Base-by-base conservation (phyloP, 495 filamentous ascomycete genomes). In the Evernia prunastri region DNA sequence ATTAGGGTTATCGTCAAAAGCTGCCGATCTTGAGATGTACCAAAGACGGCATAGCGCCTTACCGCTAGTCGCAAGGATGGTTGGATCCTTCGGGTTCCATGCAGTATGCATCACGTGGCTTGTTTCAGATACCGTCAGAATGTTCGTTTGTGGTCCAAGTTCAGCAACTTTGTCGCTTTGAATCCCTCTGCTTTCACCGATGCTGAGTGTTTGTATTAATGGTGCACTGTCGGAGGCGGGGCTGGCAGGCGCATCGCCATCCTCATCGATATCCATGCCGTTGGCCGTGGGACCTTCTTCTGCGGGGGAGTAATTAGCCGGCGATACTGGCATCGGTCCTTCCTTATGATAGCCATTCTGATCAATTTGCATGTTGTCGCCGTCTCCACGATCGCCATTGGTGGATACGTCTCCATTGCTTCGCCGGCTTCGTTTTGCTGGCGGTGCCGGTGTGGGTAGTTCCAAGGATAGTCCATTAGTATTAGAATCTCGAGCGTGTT, bases 41-140 rank as follows among this genome's bases (percentile, higher is more conserved):
- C 88, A 93, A 74, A 94, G 77, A 66, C 85, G 86, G 77, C 88
- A 89, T 81, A 90, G 87, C 73, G 86, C 83, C 73, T 91, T 87
- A 70, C 89, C 89, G 73, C 85, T 86, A 66, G 86, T 85, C 68
- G 86, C 87, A 73, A 95, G 80, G 72, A 89, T 76, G 42, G 82
- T 86, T 65, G 90, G 82, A 79, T 92, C 86, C 64, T 74, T 76
- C 58, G 90, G 90, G 70, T 88, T 89, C 88, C 89, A 95, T 73
- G 86, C 78, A 75, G 85, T 84, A 59, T 83, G 82, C 67, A 89
- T 81, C 79, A 92, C 78, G 70, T 86, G 79, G 70, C 84, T 81
- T 60, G 85, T 83, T 67, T 82, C 76, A 62, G 80, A 78, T 63
- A 87, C 77, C 36, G 78, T 79, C 59, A 92, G 76, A 65, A 89